Base-by-base conservation (phyloP, 768 basidiomycete species). In the Mycena haematopus region DNA sequence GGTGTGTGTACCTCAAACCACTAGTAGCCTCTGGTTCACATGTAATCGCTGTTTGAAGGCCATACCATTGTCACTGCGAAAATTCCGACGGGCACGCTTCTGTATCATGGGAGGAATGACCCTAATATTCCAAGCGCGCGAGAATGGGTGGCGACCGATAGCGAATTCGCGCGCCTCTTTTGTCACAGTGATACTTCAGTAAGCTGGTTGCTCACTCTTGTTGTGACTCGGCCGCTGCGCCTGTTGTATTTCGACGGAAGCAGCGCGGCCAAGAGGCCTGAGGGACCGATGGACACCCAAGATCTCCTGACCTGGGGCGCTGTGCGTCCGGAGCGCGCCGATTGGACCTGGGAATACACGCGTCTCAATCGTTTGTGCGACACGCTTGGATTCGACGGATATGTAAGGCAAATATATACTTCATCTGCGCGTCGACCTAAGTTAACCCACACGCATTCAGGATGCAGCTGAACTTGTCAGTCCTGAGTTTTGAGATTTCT, bases 401-500 rank as follows among this genome's bases (percentile, higher is more conserved):
- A 79, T 64, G 73, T 84, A 52, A 78, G 83, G 82, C 73, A 66
- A 49, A 52, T 46, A 0, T n/a, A n/a, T 29, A 25, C 7, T 56
- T 64, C n/a, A n/a, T n/a, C n/a, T n/a, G n/a, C n/a, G 38, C 21
- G 17, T 6, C 19, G 38, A 64, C 10, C 44, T 62, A 27, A 31
- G 36, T 53, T 60, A 31, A 57, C 45, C 25, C 53, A 29, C 46
- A 38, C 35, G 21, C 2, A 36, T 6, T 21, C 40, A 82, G 79
- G 62, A 82, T 82, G 81, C 78, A 82, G 72, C 74, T 78, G 72
- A 76, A 80, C 60, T 82, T 85, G 81, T 82, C 52, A 64, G 80
- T 73, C 6, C 25, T 44, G 29, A 1, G 21, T 33, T 33, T 58
- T 4, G 40, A 14, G 19, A 9, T 24, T 45, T 24, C n/a, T n/a